Evolutionary conservation across 495 filamentous ascomycete genomes (phyloP), one percentile per base, ranked within the genome.

Genomic region (Aspergillus campestris): DNA sequence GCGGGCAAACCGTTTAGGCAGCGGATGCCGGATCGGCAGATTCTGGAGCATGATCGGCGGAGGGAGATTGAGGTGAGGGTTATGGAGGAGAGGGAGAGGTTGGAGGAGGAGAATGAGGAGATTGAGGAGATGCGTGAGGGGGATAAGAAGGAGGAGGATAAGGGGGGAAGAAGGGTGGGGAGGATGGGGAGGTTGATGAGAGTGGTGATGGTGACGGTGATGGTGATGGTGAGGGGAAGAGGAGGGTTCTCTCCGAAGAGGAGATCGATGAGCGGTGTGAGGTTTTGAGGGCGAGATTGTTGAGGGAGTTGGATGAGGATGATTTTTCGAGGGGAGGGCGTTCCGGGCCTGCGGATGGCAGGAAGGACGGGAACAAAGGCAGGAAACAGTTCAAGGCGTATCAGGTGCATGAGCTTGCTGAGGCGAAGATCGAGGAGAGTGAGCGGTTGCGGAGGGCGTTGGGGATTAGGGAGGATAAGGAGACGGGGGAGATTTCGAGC

Each of bases 341-440:
- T 35, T 36, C 34, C 31, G 12, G 29, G 37, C 28, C 38, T 42
- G 45, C 31, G 45, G 49, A 13, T 39, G 38, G 32, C 6, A 12
- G 14, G 12, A 38, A 10, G 42, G 31, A 37, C 13, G 37, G 40
- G 47, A 35, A 42, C 44, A 52, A 50, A 51, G 67, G 65, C 60
- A 69, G 65, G 53, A 73, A 67, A 53, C 74, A 70, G 28, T 69
- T 95, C 37, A 99, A 96, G 68, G 70, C 79, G 47, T 89, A 97
- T 70, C 88, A 95, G 65, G 90, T 97, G 18, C 92, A 99, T 77
- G 91, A 97, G 67, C 66, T 94, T 55, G 92, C 92, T 18, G 83
- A 89, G 60, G 91, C 90, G 43, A 99, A 99, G 80, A 90, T 94
- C 58, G 83, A 86, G 61, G 91, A 99, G 76, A 94, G 82, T 62